These are phyloP conservation scores for Proliferodiscus dingleyae DNA, from an alignment of 2,329 filamentous ascomycete species.

Conservation along the genomic window DNA sequence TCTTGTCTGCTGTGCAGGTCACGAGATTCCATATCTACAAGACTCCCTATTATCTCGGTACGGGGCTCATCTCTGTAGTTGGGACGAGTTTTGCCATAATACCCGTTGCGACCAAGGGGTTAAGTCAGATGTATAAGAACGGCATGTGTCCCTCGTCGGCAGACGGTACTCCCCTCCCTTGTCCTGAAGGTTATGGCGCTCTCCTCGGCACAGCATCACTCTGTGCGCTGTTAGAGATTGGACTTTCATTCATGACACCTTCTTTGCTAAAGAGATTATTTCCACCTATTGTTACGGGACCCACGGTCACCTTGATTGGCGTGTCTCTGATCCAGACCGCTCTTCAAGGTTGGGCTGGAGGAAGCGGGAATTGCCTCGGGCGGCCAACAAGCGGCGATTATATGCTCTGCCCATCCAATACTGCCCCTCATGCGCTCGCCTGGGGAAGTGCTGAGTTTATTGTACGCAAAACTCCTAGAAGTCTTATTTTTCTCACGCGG, in stretches of 20 bases:
- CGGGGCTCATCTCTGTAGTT: slow-evolving; percentile 74
- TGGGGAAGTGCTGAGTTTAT: slow-evolving; percentile 80
- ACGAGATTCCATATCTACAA: slow-evolving; percentile 68
- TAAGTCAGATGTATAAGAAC: slow-evolving; percentile 72
- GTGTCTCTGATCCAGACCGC: slow-evolving; percentile 66
- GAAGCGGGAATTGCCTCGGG: slow-evolving; percentile 54
- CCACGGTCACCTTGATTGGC: slow-evolving; percentile 69
- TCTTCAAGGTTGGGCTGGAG: slow-evolving; percentile 75
- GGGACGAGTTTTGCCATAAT: slow-evolving; percentile 76
- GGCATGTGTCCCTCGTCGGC: slow-evolving; percentile 52
- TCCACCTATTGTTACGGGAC: slow-evolving; percentile 72
- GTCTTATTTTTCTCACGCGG: no score
- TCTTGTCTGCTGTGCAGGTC: slow-evolving; percentile 72
- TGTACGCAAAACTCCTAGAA: no score
- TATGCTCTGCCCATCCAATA: slow-evolving; percentile 62
- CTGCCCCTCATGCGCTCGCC: slow-evolving; percentile 64
- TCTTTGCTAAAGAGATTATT: slow-evolving; percentile 65
- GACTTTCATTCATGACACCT: slow-evolving; percentile 69
- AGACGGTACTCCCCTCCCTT: slow-evolving; percentile 62
- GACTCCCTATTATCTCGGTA: slow-evolving; percentile 70
- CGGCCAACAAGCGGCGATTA: slow-evolving; percentile 45
- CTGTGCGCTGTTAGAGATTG: slow-evolving; percentile 63
- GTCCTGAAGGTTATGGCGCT: slow-evolving; percentile 70
- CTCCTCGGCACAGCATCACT: slow-evolving; percentile 66
- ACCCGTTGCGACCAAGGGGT: slow-evolving; percentile 65